These are phyloP conservation scores for Colletotrichum sidae DNA, from an alignment of 2,329 filamentous ascomycete species.

Conservation along the genomic window DNA sequence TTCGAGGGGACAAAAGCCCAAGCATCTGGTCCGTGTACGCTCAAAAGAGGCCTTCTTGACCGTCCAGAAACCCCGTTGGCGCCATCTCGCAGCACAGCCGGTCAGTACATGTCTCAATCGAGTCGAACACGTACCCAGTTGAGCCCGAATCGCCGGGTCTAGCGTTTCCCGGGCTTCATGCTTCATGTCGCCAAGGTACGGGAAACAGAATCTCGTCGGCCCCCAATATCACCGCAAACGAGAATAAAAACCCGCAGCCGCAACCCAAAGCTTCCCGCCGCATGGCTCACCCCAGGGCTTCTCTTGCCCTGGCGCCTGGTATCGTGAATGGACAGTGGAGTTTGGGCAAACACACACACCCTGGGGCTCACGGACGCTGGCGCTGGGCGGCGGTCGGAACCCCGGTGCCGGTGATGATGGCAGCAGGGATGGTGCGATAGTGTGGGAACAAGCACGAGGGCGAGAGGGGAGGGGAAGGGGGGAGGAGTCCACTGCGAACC, in stretches of 20 bases:
- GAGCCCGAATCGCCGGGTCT: constrained; percentile 18
- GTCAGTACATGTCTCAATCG: no score
- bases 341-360: background rate
- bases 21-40: no score
- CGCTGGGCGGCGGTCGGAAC: constrained; percentile 9
- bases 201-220: constrained; percentile 4
- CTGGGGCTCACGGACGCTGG: constrained; percentile 9
- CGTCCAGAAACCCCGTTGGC: no score
- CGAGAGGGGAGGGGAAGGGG: background rate
- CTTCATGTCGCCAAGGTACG: constrained; percentile 2
- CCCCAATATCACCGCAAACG: constrained; percentile 14
- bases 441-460: constrained; percentile 7
- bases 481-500: background rate
- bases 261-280: constrained; percentile 16
- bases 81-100: no score
- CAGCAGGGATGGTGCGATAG: constrained; percentile 12
- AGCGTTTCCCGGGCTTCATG: background rate
- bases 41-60: no score
- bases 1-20: no score
- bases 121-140: background rate
- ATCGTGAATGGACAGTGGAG: background rate
- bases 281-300: constrained; percentile 13
- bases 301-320: background rate
- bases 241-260: background rate
- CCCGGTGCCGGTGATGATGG: constrained; percentile 18